A percentile compares a stretch with the other conserved stretches of the same genome.
Evolutionary conservation across 2,329 filamentous ascomycete species (phyloP).

Genomic region (Coniochaeta sp.): DNA sequence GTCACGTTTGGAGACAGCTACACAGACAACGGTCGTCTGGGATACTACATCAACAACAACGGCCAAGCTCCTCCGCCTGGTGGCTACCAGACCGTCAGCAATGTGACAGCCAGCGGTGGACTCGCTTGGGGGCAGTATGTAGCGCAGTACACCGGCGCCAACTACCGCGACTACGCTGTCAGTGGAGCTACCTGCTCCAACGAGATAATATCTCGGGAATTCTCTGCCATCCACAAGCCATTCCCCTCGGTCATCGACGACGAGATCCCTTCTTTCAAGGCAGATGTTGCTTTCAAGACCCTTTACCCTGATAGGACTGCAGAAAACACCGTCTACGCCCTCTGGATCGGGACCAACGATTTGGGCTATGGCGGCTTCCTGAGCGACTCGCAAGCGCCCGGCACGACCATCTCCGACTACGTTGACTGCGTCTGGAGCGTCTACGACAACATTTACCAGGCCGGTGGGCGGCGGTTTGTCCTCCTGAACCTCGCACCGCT

Average conservation of each 20-base stretch:
- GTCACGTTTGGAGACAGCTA: conserved; percentile 71
- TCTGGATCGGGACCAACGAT: conserved; percentile 82
- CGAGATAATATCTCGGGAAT: conserved; percentile 50
- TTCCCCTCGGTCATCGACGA: conserved; percentile 59
- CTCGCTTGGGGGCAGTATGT: conserved; percentile 63
- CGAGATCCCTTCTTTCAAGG: conserved; percentile 48
- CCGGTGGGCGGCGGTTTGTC: conserved; percentile 63
- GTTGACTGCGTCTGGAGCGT: conserved; percentile 59
- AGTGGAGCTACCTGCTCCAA: conserved; percentile 67
- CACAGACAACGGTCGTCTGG: conserved; percentile 62
- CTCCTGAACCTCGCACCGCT: conserved; percentile 63
- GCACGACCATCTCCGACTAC: conserved; percentile 56
- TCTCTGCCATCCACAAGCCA: conserved; percentile 37
- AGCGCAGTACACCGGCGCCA: conserved; percentile 47
- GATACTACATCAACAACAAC: conserved; percentile 53
- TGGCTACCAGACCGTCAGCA: conserved; percentile 32
- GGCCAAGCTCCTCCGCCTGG: conserved; percentile 57
- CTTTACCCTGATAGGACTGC: conserved; percentile 36
- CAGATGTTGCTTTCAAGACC: conserved; percentile 34
- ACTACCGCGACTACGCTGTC: conserved; percentile 63
- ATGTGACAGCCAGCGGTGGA: conserved; percentile 55
- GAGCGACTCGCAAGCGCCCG: conserved; percentile 51
- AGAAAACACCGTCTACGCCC: conserved; percentile 60
- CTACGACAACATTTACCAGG: conserved; percentile 55
- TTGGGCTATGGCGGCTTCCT: conserved; percentile 60